These are phyloP conservation scores for Penicillium fuscoglaucum DNA, from an alignment of 2,329 filamentous ascomycete species.

Conservation along the genomic window DNA sequence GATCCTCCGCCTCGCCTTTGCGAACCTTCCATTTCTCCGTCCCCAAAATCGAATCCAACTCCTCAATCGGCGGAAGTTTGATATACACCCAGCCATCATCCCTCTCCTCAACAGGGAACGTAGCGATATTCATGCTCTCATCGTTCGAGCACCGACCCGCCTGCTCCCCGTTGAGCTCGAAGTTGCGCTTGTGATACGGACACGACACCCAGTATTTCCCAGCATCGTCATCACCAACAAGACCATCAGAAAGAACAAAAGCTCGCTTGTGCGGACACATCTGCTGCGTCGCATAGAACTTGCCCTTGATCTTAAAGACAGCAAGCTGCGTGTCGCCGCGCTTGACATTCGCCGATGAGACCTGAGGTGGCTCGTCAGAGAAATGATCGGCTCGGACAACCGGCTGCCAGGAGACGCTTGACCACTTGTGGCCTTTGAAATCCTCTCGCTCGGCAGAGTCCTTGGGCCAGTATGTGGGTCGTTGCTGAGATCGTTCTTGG, in stretches of 20 bases:
- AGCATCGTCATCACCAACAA: slow-evolving; percentile 64
- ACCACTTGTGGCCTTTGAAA: slow-evolving; percentile 70
- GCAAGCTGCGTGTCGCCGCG: slow-evolving; percentile 86
- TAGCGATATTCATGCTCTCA: slow-evolving; percentile 73
- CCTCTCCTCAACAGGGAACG: slow-evolving; percentile 73
- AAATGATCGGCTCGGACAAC: slow-evolving; percentile 72
- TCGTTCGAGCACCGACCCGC: slow-evolving; percentile 75
- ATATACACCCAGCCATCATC: slow-evolving; percentile 77
- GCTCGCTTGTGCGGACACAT: slow-evolving; percentile 94
- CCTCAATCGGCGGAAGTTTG: slow-evolving; percentile 74
- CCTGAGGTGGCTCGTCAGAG: slow-evolving; percentile 65
- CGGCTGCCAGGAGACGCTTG: slow-evolving; percentile 71
- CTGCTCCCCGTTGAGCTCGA: slow-evolving; percentile 66
- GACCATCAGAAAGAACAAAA: slow-evolving; percentile 82
- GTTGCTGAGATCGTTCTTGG: slow-evolving; percentile 68
- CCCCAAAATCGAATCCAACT: slow-evolving; percentile 75
- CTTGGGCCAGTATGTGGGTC: slow-evolving; percentile 76
- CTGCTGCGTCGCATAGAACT: slow-evolving; percentile 83
- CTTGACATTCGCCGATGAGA: slow-evolving; percentile 73
- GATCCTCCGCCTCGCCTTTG: slow-evolving; percentile 63
- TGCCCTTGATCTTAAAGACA: slow-evolving; percentile 77
- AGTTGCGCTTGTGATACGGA: slow-evolving; percentile 88
- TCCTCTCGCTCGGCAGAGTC: slow-evolving; percentile 63
- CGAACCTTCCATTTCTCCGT: slow-evolving; percentile 77
- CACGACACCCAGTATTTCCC: slow-evolving; percentile 81